Percentiles rank a stretch among this genome's conserved stretches.
These are phyloP conservation scores for Lodderomyces margitis DNA, from an alignment of 1,139 yeast genomes.

Conservation along the genomic window DNA sequence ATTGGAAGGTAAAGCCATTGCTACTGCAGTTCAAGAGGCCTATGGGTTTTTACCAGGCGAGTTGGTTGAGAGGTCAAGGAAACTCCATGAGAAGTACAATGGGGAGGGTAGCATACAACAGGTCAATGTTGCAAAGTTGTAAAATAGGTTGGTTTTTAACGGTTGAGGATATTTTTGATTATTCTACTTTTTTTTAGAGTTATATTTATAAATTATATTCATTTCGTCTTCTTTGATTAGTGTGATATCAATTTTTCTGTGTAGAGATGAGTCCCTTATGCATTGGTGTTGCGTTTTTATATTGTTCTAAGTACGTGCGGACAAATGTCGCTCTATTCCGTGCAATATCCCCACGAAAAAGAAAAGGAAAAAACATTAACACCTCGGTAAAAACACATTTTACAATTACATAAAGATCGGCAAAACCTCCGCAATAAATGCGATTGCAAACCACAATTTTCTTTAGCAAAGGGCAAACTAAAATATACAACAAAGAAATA, in stretches of 20 bases:
- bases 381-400: not conserved
- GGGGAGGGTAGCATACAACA: not conserved
- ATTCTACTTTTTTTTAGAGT: not conserved
- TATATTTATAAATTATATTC: constrained; percentile 1
- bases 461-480: not conserved
- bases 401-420: not conserved
- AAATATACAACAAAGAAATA: not conserved
- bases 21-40: constrained; percentile 39
- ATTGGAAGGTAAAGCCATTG: constrained; percentile 29
- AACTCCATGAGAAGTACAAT: constrained; percentile 9
- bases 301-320: not conserved
- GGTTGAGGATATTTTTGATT: not conserved
- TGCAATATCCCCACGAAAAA: not conserved
- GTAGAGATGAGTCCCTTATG: no score
- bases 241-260: not conserved
- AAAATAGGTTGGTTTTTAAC: not conserved
- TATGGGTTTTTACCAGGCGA: constrained; percentile 27
- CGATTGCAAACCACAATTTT: not conserved
- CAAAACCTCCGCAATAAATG: not conserved
- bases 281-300: not conserved
- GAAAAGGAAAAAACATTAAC: not conserved
- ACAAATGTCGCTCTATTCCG: not conserved
- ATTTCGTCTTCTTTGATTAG: not conserved
- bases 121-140: constrained; percentile 13
- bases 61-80: constrained; percentile 23